phyloP scores from a whole-genome alignment of 805 yeast species.

The Torulaspora franciscae region DNA sequence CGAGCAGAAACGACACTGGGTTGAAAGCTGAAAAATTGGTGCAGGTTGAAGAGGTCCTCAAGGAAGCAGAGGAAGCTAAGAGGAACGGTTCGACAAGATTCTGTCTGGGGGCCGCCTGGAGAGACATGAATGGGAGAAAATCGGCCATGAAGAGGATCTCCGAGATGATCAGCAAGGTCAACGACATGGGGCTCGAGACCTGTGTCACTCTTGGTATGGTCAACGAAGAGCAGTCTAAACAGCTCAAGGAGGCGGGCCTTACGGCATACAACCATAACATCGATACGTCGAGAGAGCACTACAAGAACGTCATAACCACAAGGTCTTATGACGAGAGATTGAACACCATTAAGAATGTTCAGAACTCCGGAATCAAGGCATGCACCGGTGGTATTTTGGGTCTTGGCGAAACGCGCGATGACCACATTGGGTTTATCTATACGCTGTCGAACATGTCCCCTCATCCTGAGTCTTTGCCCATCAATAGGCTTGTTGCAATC shows the following conservation, averaged over 20 bases:
- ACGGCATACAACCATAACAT: conserved; percentile 81
- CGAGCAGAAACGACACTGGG: conserved; percentile 63
- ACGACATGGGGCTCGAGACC: conserved; percentile 64
- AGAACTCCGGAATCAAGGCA: conserved; percentile 56
- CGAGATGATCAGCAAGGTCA: conserved; percentile 60
- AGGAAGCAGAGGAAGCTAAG: conserved; percentile 61
- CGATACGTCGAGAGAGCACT: conserved; percentile 74
- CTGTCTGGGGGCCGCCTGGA: conserved; percentile 87
- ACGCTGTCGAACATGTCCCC: conserved; percentile 61
- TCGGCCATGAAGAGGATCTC: conserved; percentile 57
- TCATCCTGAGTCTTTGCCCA: conserved; percentile 84
- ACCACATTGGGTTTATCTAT: conserved; percentile 61
- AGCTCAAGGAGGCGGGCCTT: conserved; percentile 60
- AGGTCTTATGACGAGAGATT: conserved; percentile 69
- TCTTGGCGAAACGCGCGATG: conserved; percentile 67
- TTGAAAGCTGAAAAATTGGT: conserved; percentile 64
- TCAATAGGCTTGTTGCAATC: conserved; percentile 71
- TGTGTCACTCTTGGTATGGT: conserved; percentile 83
- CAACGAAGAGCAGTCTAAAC: conserved; percentile 54
- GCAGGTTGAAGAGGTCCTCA: conserved; percentile 55
- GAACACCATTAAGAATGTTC: conserved; percentile 59
- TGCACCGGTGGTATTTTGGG: conserved; percentile 82
- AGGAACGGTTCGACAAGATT: conserved; percentile 70
- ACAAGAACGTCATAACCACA: conserved; percentile 66
- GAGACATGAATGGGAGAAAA: conserved; percentile 77